phyloP scores from a whole-genome alignment of 805 yeast genomes.

The Yamadazyma olivae region DNA sequence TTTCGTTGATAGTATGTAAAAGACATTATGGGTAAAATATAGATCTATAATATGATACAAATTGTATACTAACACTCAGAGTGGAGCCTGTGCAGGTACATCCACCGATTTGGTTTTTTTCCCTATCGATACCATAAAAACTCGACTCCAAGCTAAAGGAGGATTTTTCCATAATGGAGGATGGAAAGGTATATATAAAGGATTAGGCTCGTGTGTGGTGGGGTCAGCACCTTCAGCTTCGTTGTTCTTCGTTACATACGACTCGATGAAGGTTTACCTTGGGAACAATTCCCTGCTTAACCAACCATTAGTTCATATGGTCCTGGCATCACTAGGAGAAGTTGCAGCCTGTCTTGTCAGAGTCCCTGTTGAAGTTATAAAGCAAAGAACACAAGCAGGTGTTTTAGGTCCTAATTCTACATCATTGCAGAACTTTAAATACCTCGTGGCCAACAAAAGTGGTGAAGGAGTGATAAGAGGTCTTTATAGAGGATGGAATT shows the following conservation, averaged over 20 bases:
- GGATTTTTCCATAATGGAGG: constrained; percentile 95
- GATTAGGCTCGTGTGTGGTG: constrained; percentile 88
- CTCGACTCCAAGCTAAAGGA: constrained; percentile 91
- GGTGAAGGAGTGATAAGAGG: constrained; percentile 81
- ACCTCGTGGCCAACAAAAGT: constrained; percentile 56
- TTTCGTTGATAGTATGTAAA: constrained; percentile 13
- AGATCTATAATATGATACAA: background rate
- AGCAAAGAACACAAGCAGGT: constrained; percentile 82
- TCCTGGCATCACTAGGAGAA: constrained; percentile 86
- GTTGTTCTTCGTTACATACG: constrained; percentile 68
- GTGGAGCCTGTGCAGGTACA: constrained; percentile 97
- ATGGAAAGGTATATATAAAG: constrained; percentile 84
- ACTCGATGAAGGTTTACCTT: constrained; percentile 51
- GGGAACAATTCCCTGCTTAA: background rate
- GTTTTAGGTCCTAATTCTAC: constrained; percentile 41
- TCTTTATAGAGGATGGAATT: constrained; percentile 87
- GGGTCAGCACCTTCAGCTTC: constrained; percentile 84
- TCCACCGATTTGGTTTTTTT: constrained; percentile 91
- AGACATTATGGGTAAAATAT: background rate
- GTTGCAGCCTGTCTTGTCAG: constrained; percentile 89
- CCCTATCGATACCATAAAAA: constrained; percentile 94
- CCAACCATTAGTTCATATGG: constrained; percentile 66
- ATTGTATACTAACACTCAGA: constrained; percentile 16
- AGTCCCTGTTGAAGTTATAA: constrained; percentile 95
- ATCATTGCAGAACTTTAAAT: constrained; percentile 66